Conservation (phyloP, 2,329 filamentous ascomycete species). For the Fusarium devonianum region DNA sequence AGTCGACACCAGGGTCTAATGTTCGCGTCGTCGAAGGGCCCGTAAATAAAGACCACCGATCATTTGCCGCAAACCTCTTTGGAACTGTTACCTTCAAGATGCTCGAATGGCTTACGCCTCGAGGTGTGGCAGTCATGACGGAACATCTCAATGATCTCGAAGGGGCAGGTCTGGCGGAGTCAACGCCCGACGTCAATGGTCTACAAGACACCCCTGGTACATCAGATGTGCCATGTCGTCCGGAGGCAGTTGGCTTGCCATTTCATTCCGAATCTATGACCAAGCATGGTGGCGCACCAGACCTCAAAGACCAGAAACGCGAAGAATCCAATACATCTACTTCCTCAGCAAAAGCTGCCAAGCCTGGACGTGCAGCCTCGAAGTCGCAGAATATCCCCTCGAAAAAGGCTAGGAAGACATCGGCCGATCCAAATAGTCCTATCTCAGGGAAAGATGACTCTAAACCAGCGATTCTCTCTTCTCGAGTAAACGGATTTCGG, state of each 20-base stretch:
- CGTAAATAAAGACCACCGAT: conserved; percentile 63
- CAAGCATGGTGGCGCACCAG: background rate
- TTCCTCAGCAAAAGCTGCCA: conserved; percentile 8
- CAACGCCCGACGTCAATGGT: background rate
- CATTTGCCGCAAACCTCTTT: conserved; percentile 69
- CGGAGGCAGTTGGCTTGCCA: background rate
- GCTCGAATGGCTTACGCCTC: conserved; percentile 73
- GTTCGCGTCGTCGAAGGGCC: conserved; percentile 56
- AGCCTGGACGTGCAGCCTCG: conserved; percentile 14
- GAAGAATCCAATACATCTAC: conserved; percentile 8
- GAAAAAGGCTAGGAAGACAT: conserved; percentile 43
- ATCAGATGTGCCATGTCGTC: background rate
- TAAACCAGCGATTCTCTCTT: conserved; percentile 42
- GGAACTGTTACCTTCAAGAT: conserved; percentile 72
- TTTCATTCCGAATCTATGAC: background rate
- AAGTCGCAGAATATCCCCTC: conserved; percentile 21
- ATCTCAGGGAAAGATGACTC: conserved; percentile 41
- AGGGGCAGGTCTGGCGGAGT: background rate
- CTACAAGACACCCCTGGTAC: background rate
- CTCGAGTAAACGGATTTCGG: conserved; percentile 42
- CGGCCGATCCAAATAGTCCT: conserved; percentile 44
- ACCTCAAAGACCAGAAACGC: background rate
- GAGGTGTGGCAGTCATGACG: conserved; percentile 59
- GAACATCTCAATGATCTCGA: conserved; percentile 42
- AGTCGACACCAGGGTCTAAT: conserved; percentile 12